Base-by-base conservation (phyloP, 169 alveolate genomes). In the Plasmodium cynomolgi region DNA sequence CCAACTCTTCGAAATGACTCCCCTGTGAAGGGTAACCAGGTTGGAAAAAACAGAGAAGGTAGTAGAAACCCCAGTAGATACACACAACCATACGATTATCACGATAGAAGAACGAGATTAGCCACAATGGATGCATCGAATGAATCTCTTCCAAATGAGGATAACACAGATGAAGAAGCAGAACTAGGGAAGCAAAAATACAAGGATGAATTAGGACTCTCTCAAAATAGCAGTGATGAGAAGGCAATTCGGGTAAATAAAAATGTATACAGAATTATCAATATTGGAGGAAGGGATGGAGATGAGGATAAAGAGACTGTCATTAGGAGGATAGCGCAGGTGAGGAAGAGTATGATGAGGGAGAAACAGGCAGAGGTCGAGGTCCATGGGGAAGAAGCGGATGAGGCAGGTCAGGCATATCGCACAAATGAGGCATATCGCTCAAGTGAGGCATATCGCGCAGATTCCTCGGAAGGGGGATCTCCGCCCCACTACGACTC, bases 201-300 rank as follows among this genome's bases (percentile, higher is more conserved):
- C n/a, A 6, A 68, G 5, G 41, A 68, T n/a, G 20, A 68, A 20
- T 0, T 68, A 13, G 77, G 17, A 0, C 34, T 17, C 1, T 26
- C 31, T 17, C 37, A 23, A 1, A 68, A 8, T 29, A 20, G 37
- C 37, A 68, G 1, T n/a, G 82, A 86, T 37, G 93, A 86, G 68
- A 86, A 86, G 68, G 85, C 93, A 5, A 75, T 86, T 33, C 77
- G 93, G 15, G 7, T 86, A 17, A 86, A 86, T 37, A 75, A 77
- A 77, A 86, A 86, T 77, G 81, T 86, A 2, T 86, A 86, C 23
- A 74, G 93, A 58, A 79, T 86, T 20, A 81, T 86, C 17, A 86
- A 86, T 44, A 54, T 86, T n/a, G 68, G 68, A 72, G 73, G 73
- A 5, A 6, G 8, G 7, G 77, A 1, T 1, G 86, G 81, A 23